phyloP scores from a whole-genome alignment of 495 filamentous ascomycete species.

The Clohesyomyces aquaticus region DNA sequence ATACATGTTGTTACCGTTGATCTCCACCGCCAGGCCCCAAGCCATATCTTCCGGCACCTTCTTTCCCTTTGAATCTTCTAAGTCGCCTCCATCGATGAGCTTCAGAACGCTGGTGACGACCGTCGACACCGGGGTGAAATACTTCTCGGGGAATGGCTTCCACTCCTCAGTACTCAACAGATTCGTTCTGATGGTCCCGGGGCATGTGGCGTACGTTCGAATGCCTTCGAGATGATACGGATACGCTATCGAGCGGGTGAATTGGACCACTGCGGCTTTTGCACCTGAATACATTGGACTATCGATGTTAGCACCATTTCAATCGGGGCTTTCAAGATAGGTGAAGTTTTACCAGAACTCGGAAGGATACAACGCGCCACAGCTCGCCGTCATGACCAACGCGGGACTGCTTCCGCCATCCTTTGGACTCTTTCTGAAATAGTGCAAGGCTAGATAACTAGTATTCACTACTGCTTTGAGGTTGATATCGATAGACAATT shows the following conservation, averaged over 20 bases:
- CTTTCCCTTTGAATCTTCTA: conserved; percentile 28
- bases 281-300: conserved; percentile 41
- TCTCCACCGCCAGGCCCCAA: conserved; percentile 42
- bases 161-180: conserved; percentile 39
- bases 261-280: conserved; percentile 43
- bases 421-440: conserved; percentile 38
- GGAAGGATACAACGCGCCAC: conserved; percentile 42
- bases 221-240: conserved; percentile 37
- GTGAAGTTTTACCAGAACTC: conserved; percentile 20
- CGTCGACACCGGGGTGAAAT: conserved; percentile 43
- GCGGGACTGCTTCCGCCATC: conserved; percentile 14
- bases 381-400: conserved; percentile 44
- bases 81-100: conserved; percentile 39
- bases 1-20: conserved; percentile 40
- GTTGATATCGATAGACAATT: conserved; percentile 42
- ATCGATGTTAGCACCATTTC: conserved; percentile 14
- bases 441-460: conserved; percentile 42
- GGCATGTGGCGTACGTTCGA: conserved; percentile 41
- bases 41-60: conserved; percentile 19
- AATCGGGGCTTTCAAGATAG: neutral
- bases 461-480: conserved; percentile 43
- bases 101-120: conserved; percentile 39
- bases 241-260: conserved; percentile 38
- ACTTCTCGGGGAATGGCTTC: conserved; percentile 39
- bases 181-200: conserved; percentile 44